Percentiles rank a stretch among this genome's conserved stretches.
phyloP scores from a whole-genome alignment of 768 basidiomycete genomes.

The Sporobolomyces pararoseus region DNA sequence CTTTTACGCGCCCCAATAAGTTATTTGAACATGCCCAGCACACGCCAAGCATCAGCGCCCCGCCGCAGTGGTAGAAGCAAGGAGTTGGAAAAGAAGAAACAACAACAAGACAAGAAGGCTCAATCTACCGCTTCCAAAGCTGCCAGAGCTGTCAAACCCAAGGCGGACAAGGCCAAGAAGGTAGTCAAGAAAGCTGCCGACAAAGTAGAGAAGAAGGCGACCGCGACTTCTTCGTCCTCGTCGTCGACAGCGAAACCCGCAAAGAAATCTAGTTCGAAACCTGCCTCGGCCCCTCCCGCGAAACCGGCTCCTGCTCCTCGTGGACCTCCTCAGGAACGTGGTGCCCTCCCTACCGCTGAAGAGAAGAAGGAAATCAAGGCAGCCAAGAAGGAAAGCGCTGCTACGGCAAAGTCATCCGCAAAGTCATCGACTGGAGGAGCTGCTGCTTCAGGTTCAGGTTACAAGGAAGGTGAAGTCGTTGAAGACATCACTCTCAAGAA shows the following conservation, averaged over 20 bases:
- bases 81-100: conserved; percentile 8
- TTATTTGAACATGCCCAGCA: conserved; percentile 10
- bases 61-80: conserved; percentile 8
- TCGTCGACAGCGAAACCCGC: not conserved
- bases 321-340: conserved; percentile 7
- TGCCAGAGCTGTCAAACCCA: conserved; percentile 31
- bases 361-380: conserved; percentile 15
- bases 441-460: conserved; percentile 21
- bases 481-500: conserved; percentile 74
- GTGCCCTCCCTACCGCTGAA: not conserved
- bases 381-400: conserved; percentile 3
- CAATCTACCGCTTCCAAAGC: conserved; percentile 27
- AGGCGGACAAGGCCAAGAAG: conserved; percentile 26
- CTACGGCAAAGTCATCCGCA: not conserved
- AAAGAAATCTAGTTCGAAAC: not conserved
- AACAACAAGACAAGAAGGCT: conserved; percentile 9
- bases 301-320: not conserved
- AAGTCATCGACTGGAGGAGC: not conserved
- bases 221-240: not conserved
- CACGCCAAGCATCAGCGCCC: conserved; percentile 14
- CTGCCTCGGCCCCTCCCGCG: not conserved
- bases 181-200: conserved; percentile 23
- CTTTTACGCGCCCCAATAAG: not conserved
- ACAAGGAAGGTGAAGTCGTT: conserved; percentile 71
- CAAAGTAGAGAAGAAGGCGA: not conserved